Evolutionary conservation across 352 stramenopile species (phyloP).

Genomic region (Phytopythium montanum): DNA sequence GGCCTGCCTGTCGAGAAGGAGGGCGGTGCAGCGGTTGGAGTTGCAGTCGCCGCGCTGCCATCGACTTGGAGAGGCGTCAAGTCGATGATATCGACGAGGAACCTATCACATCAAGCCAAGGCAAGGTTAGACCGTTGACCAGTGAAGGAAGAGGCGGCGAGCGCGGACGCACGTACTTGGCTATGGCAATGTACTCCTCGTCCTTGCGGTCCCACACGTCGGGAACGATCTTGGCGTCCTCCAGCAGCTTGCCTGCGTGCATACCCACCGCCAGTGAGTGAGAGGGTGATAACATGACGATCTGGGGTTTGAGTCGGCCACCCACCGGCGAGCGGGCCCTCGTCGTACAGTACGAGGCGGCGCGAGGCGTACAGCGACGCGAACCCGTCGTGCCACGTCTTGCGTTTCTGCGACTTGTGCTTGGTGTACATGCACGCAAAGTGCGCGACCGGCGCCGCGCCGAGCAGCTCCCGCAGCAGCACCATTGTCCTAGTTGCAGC

Average conservation of each 20-base stretch:
- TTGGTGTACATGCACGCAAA: conserved; percentile 88
- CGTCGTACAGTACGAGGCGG: conserved; percentile 59
- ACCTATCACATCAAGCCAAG: conserved; percentile 26
- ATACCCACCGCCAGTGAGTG: neutral
- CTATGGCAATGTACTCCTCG: conserved; percentile 46
- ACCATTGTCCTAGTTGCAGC: conserved; percentile 23
- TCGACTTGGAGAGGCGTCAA: conserved; percentile 34
- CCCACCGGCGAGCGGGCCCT: conserved; percentile 34
- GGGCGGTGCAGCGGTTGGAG: neutral
- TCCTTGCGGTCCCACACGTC: conserved; percentile 62
- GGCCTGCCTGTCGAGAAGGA: neutral
- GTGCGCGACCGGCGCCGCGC: conserved; percentile 34
- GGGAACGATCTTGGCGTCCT: conserved; percentile 47
- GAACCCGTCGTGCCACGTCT: conserved; percentile 81
- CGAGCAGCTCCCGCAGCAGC: conserved; percentile 47
- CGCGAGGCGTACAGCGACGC: conserved; percentile 44
- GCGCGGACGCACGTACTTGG: conserved; percentile 45
- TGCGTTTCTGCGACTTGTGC: conserved; percentile 86
- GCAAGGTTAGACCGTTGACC: neutral
- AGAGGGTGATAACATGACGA: neutral
- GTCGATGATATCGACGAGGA: conserved; percentile 72
- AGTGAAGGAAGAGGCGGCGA: neutral
- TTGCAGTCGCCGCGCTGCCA: neutral
- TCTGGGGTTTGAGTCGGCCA: neutral
- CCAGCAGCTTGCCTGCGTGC: conserved; percentile 41